phyloP scores from a whole-genome alignment of 164 flowering plant genomes.

The Macadamia tetraphylla region DNA sequence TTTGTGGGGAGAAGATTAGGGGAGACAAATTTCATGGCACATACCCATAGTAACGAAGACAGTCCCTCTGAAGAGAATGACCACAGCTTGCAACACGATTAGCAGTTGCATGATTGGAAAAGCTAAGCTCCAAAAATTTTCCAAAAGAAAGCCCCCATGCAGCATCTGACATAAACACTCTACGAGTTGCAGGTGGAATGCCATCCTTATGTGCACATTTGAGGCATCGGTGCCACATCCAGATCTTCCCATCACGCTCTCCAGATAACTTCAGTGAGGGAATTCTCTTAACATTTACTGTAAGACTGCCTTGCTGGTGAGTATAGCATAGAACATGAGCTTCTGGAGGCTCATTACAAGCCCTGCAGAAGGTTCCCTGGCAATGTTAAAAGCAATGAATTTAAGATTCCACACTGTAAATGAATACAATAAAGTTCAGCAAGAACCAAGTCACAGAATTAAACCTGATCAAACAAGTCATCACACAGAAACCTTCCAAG shows the following conservation, averaged over 20 bases:
- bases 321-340: constrained; percentile 85
- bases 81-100: constrained; percentile 86
- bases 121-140: constrained; percentile 85
- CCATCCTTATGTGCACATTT: constrained; percentile 55
- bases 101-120: constrained; percentile 87
- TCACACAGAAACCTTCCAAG: constrained; percentile 68
- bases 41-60: constrained; percentile 86
- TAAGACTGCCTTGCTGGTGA: constrained; percentile 74
- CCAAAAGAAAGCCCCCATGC: constrained; percentile 93
- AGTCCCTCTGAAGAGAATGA: constrained; percentile 78
- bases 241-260: constrained; percentile 69
- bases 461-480: constrained; percentile 72
- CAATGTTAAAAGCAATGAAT: not conserved
- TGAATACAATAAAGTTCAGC: not conserved
- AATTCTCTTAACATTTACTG: constrained; percentile 61
- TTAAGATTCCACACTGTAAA: not conserved
- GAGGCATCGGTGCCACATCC: constrained; percentile 91
- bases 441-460: not conserved
- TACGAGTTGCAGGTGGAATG: constrained; percentile 69
- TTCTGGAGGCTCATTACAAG: constrained; percentile 75
- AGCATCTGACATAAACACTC: constrained; percentile 83
- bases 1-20: not conserved
- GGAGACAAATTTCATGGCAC: not conserved
- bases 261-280: constrained; percentile 53
- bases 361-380: constrained; percentile 53